These are phyloP conservation scores for Erodium maritimum DNA, from an alignment of 345 rosid species.

Conservation along the genomic window DNA sequence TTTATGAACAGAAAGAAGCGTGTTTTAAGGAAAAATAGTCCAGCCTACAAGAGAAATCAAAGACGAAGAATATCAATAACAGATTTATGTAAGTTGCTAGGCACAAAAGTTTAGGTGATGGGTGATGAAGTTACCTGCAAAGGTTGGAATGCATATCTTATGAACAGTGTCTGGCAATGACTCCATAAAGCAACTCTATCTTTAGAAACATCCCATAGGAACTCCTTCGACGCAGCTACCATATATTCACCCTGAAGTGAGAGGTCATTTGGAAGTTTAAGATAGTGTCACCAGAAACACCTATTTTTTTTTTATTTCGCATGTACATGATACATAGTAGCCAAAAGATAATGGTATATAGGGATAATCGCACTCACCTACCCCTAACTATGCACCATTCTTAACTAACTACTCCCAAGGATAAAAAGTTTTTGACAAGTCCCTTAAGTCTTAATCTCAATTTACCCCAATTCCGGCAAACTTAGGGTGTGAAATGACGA, in stretches of 20 bases:
- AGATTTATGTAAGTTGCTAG: not conserved
- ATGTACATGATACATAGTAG: no score
- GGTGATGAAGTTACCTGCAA: constrained; percentile 38
- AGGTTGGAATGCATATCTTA: constrained; percentile 78
- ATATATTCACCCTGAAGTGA: constrained; percentile 80
- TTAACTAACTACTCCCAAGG: no score
- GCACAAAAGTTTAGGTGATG: not conserved
- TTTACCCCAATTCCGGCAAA: no score
- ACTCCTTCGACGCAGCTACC: constrained; percentile 99
- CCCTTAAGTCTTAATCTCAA: no score
- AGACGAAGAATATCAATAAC: constrained; percentile 7
- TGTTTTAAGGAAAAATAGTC: constrained; percentile 86
- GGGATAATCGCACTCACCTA: no score
- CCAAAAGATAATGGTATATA: no score
- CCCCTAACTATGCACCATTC: no score
- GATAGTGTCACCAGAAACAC: constrained; percentile 1
- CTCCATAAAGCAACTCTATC: constrained; percentile 97
- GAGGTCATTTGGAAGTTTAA: not conserved
- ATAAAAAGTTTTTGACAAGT: no score
- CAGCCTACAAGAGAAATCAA: constrained; percentile 51
- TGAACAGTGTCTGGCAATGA: constrained; percentile 88
- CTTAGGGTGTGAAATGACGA: no score
- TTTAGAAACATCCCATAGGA: constrained; percentile 99
- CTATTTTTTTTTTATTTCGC: not conserved
- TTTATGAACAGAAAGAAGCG: constrained; percentile 87